Percentiles rank a stretch among this genome's conserved stretches.
Evolutionary conservation across 2,329 filamentous ascomycete species (phyloP).

Genomic region (Arthrocladium fulminans): DNA sequence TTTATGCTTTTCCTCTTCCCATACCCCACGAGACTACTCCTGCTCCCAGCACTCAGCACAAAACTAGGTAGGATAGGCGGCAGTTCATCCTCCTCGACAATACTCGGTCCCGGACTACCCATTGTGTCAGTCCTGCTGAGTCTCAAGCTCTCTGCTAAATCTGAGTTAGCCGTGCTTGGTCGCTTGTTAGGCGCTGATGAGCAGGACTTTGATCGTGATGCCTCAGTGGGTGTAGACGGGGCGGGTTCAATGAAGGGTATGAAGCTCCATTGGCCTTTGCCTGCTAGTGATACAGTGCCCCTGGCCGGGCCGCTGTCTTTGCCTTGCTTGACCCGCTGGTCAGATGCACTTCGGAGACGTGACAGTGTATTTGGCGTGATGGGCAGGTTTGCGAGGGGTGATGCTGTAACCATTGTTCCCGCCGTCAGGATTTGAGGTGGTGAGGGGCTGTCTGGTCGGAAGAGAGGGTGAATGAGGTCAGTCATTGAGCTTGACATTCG

Average conservation of each 20-base stretch:
- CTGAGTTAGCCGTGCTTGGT: slow-evolving; percentile 23
- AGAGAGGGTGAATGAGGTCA: slow-evolving; percentile 50
- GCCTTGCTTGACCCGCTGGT: slow-evolving; percentile 8
- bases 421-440: slow-evolving; percentile 44
- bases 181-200: slow-evolving; percentile 16
- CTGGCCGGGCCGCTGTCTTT: slow-evolving; percentile 6
- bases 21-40: slow-evolving; percentile 29
- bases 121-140: slow-evolving; percentile 11
- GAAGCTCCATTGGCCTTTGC: slow-evolving; percentile 17
- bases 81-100: slow-evolving; percentile 16
- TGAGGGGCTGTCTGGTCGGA: slow-evolving; percentile 45
- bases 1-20: slow-evolving; percentile 22
- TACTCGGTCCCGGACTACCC: slow-evolving; percentile 23
- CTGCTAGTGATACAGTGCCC: slow-evolving; percentile 9
- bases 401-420: slow-evolving; percentile 48
- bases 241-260: slow-evolving; percentile 22
- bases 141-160: slow-evolving; percentile 12
- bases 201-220: neutral
- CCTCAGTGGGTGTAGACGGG: neutral
- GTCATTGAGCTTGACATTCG: slow-evolving; percentile 28
- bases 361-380: slow-evolving; percentile 35
- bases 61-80: slow-evolving; percentile 32
- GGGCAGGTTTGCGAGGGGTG: slow-evolving; percentile 45
- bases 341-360: slow-evolving; percentile 24
- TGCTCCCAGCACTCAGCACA: slow-evolving; percentile 32